Evolutionary conservation across 805 yeast genomes (phyloP).

Genomic region (Naumovozyma castellii): DNA sequence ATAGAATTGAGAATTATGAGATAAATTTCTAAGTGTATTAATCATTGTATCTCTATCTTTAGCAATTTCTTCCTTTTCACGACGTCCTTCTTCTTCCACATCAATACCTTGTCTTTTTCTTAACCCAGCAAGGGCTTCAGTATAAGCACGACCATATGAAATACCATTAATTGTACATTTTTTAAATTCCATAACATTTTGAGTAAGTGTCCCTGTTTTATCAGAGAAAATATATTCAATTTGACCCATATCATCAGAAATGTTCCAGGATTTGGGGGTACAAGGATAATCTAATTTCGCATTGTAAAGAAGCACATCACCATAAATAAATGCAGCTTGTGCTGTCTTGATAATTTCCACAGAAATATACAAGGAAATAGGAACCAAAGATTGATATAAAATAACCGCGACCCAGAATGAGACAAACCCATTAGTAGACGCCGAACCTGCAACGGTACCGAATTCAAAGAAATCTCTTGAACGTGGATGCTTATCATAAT

Average conservation of each 20-base stretch:
- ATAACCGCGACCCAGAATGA: constrained; percentile 69
- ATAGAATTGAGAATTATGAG: constrained; percentile 33
- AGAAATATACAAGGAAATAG: constrained; percentile 73
- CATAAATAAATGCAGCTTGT: constrained; percentile 71
- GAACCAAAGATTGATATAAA: constrained; percentile 70
- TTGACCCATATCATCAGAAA: constrained; percentile 79
- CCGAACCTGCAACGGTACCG: constrained; percentile 57
- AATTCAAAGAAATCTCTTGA: constrained; percentile 62
- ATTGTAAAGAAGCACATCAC: constrained; percentile 66
- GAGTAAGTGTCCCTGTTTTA: constrained; percentile 78
- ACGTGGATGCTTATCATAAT: constrained; percentile 37
- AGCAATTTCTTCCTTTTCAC: constrained; percentile 45
- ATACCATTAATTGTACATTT: constrained; percentile 69
- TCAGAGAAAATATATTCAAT: constrained; percentile 78
- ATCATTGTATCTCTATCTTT: constrained; percentile 56
- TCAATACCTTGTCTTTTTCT: constrained; percentile 71
- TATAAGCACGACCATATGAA: constrained; percentile 69
- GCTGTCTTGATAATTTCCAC: constrained; percentile 75
- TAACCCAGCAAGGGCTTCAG: constrained; percentile 74
- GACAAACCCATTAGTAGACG: constrained; percentile 60
- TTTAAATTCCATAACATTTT: constrained; percentile 78
- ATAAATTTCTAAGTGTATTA: constrained; percentile 32
- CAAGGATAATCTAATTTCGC: constrained; percentile 67
- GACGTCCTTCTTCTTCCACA: constrained; percentile 49
- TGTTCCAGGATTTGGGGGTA: constrained; percentile 77